Conservation (phyloP, 371 early-diverging fungal species). For the Circinella umbellata region DNA sequence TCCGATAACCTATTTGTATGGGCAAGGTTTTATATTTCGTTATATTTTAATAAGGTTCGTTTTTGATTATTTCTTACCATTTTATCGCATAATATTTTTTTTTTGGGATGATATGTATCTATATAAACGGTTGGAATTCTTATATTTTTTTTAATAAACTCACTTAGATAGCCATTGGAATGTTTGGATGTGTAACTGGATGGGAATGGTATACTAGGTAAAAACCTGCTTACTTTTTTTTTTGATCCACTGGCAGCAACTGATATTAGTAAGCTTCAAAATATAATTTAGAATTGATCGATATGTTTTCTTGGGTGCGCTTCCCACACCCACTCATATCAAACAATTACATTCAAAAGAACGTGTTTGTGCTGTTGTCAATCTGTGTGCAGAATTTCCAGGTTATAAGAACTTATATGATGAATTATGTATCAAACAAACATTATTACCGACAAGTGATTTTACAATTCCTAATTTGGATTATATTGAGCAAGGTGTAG, state of each 20-base stretch:
- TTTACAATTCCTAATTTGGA: constrained; percentile 42
- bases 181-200: constrained; percentile 48
- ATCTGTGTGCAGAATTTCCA: constrained; percentile 52
- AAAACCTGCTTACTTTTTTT: background rate
- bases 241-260: background rate
- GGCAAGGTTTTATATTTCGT: constrained; percentile 40
- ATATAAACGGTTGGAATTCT: too few relatives aligned
- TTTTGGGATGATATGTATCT: background rate
- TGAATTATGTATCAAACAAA: constrained; percentile 36
- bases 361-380: constrained; percentile 35
- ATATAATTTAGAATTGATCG: constrained; percentile 33
- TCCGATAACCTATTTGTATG: constrained; percentile 32
- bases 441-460: constrained; percentile 44
- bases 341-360: constrained; percentile 32
- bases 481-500: constrained; percentile 31
- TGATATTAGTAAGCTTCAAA: background rate
- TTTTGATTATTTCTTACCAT: background rate
- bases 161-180: constrained; percentile 38
- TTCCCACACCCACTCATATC: constrained; percentile 49
- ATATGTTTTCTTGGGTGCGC: constrained; percentile 42
- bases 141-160: too few relatives aligned
- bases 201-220: constrained; percentile 54
- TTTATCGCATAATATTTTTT: background rate
- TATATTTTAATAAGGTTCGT: constrained; percentile 49
- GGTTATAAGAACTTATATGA: constrained; percentile 42